Evolutionary conservation across 2,329 filamentous ascomycete genomes (phyloP).

Genomic region (Fusarium devonianum): DNA sequence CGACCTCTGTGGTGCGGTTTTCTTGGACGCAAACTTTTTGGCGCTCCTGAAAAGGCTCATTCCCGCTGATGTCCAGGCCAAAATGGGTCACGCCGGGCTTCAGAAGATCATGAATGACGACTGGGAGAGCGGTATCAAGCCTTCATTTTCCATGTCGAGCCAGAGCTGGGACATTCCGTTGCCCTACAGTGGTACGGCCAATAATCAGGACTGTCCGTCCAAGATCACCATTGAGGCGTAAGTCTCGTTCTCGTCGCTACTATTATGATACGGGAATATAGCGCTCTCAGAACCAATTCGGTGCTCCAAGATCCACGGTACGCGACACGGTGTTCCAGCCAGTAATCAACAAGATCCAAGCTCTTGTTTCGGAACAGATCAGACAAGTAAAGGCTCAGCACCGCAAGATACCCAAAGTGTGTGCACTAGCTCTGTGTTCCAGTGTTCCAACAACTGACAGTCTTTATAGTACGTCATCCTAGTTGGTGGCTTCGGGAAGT

Average conservation of each 20-base stretch:
- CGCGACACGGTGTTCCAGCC: slow-evolving; percentile 37
- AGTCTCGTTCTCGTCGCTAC: not conserved
- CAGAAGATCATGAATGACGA: slow-evolving; percentile 32
- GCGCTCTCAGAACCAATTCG: slow-evolving; percentile 4
- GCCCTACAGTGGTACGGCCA: not conserved
- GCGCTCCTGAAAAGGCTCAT: slow-evolving; percentile 40
- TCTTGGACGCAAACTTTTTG: slow-evolving; percentile 51
- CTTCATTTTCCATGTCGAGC: slow-evolving; percentile 23
- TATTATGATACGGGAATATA: too few relatives aligned
- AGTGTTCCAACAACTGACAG: not conserved
- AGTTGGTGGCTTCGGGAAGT: slow-evolving; percentile 51
- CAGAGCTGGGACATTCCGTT: slow-evolving; percentile 16
- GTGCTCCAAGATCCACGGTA: not conserved
- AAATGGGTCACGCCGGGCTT: slow-evolving; percentile 1
- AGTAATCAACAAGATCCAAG: slow-evolving; percentile 29
- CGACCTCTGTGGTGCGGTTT: slow-evolving; percentile 50
- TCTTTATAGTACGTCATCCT: slow-evolving; percentile 47
- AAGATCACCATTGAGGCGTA: slow-evolving; percentile 18
- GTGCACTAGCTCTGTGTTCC: not conserved
- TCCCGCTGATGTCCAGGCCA: slow-evolving; percentile 11
- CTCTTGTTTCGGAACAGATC: slow-evolving; percentile 43
- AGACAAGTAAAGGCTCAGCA: slow-evolving; percentile 31
- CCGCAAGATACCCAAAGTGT: slow-evolving; percentile 41
- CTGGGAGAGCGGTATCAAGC: slow-evolving; percentile 46
- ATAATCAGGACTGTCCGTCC: not conserved